phyloP scores from a whole-genome alignment of 148 eudicot species.

The Beta vulgaris region DNA sequence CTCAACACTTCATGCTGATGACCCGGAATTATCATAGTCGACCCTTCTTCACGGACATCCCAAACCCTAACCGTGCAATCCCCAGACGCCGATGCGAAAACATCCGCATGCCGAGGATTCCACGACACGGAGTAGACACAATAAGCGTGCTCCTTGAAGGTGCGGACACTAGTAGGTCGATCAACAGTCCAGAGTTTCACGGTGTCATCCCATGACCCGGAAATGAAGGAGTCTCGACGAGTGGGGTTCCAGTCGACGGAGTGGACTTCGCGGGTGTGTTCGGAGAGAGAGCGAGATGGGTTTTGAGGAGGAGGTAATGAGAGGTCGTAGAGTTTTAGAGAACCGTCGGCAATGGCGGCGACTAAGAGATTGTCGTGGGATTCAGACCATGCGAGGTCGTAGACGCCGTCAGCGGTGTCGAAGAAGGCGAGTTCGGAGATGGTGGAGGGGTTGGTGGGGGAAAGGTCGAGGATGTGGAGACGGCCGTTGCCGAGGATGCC shows the following conservation, averaged over 20 bases:
- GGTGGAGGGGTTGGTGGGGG: conserved; percentile 34
- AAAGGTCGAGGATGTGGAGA: conserved; percentile 70
- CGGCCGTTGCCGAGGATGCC: conserved; percentile 99
- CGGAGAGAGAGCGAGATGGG: conserved; percentile 75
- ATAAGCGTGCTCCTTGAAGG: conserved; percentile 92
- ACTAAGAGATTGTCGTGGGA: conserved; percentile 76
- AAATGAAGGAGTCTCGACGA: conserved; percentile 73
- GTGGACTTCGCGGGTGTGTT: conserved; percentile 81
- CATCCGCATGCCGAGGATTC: conserved; percentile 89
- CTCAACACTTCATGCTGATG: conserved; percentile 82
- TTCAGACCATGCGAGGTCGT: conserved; percentile 93
- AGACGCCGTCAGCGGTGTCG: conserved; percentile 95
- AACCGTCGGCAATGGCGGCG: conserved; percentile 88
- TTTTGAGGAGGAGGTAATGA: conserved; percentile 65
- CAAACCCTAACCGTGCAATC: conserved; percentile 86
- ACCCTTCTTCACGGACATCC: conserved; percentile 94
- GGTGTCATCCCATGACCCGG: conserved; percentile 88
- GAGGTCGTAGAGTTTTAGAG: conserved; percentile 80
- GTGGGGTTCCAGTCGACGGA: conserved; percentile 75
- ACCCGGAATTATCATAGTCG: conserved; percentile 88
- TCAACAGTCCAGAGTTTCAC: conserved; percentile 90
- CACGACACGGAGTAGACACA: conserved; percentile 80
- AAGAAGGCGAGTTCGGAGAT: conserved; percentile 62
- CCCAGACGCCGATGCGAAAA: conserved; percentile 92
- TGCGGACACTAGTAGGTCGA: conserved; percentile 67